These are phyloP conservation scores for Meripilus lineatus DNA, from an alignment of 1,284 basidiomycete species.

Conservation along the genomic window DNA sequence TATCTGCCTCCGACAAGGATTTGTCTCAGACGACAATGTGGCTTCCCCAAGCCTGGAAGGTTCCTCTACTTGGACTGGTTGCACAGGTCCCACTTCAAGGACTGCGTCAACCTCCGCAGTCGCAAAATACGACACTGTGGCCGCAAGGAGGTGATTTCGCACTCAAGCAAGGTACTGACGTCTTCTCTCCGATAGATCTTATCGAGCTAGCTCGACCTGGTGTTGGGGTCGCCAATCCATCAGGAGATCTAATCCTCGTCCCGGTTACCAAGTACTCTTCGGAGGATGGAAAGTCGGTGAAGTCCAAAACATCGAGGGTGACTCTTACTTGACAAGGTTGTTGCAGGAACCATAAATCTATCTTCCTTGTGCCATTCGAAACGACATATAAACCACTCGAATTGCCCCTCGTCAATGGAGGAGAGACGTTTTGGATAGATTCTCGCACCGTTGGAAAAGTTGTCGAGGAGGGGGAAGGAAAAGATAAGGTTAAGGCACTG, in stretches of 20 bases:
- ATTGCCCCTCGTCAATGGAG: slow-evolving; percentile 54
- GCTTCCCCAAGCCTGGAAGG: slow-evolving; percentile 25
- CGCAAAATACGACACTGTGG: slow-evolving; percentile 19
- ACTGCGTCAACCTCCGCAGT: slow-evolving; percentile 15
- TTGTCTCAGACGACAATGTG: slow-evolving; percentile 32
- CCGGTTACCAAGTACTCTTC: slow-evolving; percentile 67
- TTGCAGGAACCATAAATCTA: slow-evolving; percentile 60
- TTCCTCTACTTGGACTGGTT: slow-evolving; percentile 45
- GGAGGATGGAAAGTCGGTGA: slow-evolving; percentile 61
- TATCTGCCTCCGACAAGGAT: too few relatives aligned
- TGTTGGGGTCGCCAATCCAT: slow-evolving; percentile 57
- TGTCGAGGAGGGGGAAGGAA: slow-evolving; percentile 43
- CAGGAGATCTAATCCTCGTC: slow-evolving; percentile 64
- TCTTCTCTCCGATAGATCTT: slow-evolving; percentile 71
- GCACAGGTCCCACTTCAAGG: slow-evolving; percentile 43
- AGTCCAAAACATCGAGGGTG: background rate
- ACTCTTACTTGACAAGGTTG: slow-evolving; percentile 1
- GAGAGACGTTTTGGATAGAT: slow-evolving; percentile 77
- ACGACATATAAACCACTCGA: slow-evolving; percentile 42
- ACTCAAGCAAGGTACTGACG: slow-evolving; percentile 49
- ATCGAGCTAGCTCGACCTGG: slow-evolving; percentile 69
- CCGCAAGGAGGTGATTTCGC: slow-evolving; percentile 35
- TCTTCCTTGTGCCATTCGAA: slow-evolving; percentile 58
- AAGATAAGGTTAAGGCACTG: slow-evolving; percentile 45
- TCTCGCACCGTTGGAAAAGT: slow-evolving; percentile 63